phyloP scores from a whole-genome alignment of 192 early-diverging fungal genomes.

The Backusella tarrabulga region DNA sequence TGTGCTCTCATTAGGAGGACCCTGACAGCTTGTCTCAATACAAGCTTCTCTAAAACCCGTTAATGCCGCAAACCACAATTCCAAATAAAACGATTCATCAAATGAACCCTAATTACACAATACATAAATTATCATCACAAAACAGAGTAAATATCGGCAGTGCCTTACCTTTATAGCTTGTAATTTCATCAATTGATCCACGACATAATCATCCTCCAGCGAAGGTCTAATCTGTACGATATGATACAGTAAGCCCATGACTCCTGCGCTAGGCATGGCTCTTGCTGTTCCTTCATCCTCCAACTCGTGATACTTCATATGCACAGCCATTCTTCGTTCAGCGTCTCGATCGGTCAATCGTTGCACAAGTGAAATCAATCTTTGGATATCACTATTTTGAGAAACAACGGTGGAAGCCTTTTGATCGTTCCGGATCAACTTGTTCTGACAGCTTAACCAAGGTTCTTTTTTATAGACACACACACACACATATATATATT shows the following conservation, averaged over 20 bases:
- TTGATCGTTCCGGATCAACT: slow-evolving; percentile 3
- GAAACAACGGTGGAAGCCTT: slow-evolving; percentile 5
- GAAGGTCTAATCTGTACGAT: slow-evolving; percentile 36
- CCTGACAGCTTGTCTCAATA: slow-evolving; percentile 23
- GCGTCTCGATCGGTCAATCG: slow-evolving; percentile 28
- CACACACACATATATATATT: background rate
- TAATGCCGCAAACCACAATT: slow-evolving; percentile 40
- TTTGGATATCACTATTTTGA: slow-evolving; percentile 24
- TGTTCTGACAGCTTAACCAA: slow-evolving; percentile 19
- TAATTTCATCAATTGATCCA: slow-evolving; percentile 32
- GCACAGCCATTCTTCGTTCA: slow-evolving; percentile 31
- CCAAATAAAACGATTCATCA: slow-evolving; percentile 45
- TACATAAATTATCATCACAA: too few relatives aligned
- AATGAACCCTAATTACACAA: slow-evolving; percentile 25
- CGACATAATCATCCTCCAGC: slow-evolving; percentile 30
- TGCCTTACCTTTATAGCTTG: slow-evolving; percentile 32
- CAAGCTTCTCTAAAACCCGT: slow-evolving; percentile 44
- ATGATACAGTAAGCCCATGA: slow-evolving; percentile 40
- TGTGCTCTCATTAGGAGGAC: background rate
- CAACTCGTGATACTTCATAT: slow-evolving; percentile 41
- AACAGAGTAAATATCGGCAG: background rate
- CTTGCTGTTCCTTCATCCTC: slow-evolving; percentile 45
- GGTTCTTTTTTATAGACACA: slow-evolving; percentile 1
- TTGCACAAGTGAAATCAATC: slow-evolving; percentile 24
- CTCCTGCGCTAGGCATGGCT: slow-evolving; percentile 41